Conservation (phyloP, 2,329 filamentous ascomycete genomes). For the Talaromyces sp. region DNA sequence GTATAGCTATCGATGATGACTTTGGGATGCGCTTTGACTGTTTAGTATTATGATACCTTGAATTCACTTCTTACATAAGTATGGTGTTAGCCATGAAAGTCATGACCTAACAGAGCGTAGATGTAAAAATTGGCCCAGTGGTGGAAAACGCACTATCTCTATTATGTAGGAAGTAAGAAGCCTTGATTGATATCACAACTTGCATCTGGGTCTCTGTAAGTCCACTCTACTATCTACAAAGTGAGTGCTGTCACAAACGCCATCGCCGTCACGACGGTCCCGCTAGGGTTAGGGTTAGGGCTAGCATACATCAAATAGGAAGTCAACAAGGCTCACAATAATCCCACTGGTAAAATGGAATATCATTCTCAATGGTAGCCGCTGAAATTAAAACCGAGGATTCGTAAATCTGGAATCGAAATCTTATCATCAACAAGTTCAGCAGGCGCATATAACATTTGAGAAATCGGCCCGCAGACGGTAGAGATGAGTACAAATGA, state of each 20-base stretch:
- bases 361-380: no score
- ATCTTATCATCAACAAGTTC: background rate
- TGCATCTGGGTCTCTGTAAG: no score
- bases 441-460: background rate
- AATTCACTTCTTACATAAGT: background rate
- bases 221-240: no score
- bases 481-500: background rate
- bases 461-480: background rate
- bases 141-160: no score
- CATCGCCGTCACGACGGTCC: background rate
- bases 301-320: background rate
- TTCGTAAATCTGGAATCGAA: background rate
- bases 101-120: background rate
- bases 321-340: background rate
- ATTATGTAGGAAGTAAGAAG: no score
- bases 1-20: background rate
- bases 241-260: no score
- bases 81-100: no score
- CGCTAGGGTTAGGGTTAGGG: background rate
- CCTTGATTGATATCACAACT: background rate
- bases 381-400: background rate
- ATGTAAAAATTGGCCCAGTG: background rate
- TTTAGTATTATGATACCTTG: background rate
- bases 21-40: background rate
- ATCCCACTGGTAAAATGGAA: background rate